A percentile compares a stretch with the other conserved stretches of the same genome.
Conservation (phyloP, 495 filamentous ascomycete species). For the Tuber aestivum region DNA sequence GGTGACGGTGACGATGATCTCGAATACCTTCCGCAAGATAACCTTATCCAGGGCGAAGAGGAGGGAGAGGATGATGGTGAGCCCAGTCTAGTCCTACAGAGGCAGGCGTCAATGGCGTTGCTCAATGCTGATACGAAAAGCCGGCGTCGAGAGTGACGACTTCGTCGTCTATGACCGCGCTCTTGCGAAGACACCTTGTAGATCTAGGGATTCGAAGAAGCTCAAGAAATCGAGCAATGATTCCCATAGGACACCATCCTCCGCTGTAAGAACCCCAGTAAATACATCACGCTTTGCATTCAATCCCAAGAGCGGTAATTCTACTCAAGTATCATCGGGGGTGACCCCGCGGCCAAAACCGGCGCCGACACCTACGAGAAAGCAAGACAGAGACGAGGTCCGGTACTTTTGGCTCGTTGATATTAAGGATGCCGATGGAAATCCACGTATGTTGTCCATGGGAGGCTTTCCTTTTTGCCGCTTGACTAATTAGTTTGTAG, state of each 20-base stretch:
- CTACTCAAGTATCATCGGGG: conserved; percentile 61
- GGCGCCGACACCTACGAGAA: conserved; percentile 45
- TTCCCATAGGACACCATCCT: conserved; percentile 45
- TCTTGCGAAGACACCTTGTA: conserved; percentile 53
- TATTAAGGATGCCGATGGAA: conserved; percentile 70
- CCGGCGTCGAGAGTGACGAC: conserved; percentile 21
- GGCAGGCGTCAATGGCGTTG: neutral
- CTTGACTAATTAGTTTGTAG: neutral
- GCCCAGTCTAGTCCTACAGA: neutral
- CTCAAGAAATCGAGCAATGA: conserved; percentile 29
- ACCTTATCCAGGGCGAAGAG: neutral
- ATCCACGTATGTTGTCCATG: conserved; percentile 48
- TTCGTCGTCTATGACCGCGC: neutral
- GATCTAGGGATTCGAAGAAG: conserved; percentile 47
- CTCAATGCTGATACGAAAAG: conserved; percentile 31
- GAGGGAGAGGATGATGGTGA: neutral
- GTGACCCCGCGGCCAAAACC: conserved; percentile 41
- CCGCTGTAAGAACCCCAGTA: conserved; percentile 54
- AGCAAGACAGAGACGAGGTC: conserved; percentile 71
- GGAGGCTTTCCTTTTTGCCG: neutral
- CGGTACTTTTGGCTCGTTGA: conserved; percentile 87
- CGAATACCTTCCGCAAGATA: conserved; percentile 9
- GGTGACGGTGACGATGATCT: neutral
- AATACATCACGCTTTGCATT: conserved; percentile 52
- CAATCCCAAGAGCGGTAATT: conserved; percentile 76